A percentile compares a stretch with the other conserved stretches of the same genome.
Conservation (phyloP, 768 basidiomycete species). For the Calvatia gigantea region DNA sequence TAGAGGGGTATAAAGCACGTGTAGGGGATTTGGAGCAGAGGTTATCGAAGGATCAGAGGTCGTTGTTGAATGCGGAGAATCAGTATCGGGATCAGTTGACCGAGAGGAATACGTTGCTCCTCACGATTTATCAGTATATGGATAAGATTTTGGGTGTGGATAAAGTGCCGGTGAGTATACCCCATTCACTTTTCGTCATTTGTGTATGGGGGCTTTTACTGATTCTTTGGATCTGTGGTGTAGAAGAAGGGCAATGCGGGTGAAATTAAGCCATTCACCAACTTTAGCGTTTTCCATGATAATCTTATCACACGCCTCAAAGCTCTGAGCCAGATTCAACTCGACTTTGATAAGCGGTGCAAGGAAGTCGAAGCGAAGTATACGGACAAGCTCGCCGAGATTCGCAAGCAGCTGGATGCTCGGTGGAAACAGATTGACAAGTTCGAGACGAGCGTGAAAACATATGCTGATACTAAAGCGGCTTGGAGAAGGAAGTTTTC, state of each 20-base stretch:
- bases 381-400: conserved; percentile 67
- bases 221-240: background rate
- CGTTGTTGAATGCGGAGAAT: conserved; percentile 64
- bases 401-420: conserved; percentile 83
- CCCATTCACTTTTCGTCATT: background rate
- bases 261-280: conserved; percentile 90
- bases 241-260: conserved; percentile 74
- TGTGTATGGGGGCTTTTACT: background rate
- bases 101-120: conserved; percentile 85
- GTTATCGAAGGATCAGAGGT: conserved; percentile 77
- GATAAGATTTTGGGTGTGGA: conserved; percentile 91
- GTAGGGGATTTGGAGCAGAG: conserved; percentile 76
- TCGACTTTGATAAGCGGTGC: conserved; percentile 80
- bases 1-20: conserved; percentile 52
- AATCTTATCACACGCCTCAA: conserved; percentile 88
- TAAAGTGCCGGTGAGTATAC: conserved; percentile 69
- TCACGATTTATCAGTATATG: conserved; percentile 94
- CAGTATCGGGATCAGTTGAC: conserved; percentile 91
- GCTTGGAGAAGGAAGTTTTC: conserved; percentile 81
- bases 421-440: conserved; percentile 93
- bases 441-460: conserved; percentile 84
- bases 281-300: conserved; percentile 92
- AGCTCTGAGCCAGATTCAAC: conserved; percentile 76
- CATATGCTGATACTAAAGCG: conserved; percentile 74
- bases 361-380: conserved; percentile 78